Base-by-base conservation (phyloP, 2,329 filamentous ascomycete genomes). In the Cordyceps pruinosa region DNA sequence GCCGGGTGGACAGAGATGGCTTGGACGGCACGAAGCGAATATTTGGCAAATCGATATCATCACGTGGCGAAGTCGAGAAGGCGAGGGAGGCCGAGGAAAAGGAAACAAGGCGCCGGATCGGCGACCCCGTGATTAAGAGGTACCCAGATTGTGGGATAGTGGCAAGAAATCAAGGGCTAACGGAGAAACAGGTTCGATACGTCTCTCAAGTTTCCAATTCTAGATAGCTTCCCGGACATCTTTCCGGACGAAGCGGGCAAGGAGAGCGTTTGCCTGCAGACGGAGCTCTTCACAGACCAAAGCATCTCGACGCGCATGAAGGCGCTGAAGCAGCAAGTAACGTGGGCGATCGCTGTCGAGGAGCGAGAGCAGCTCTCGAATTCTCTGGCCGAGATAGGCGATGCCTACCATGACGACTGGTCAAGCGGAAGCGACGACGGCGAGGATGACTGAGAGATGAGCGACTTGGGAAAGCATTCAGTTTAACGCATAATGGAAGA, bases 401-500 rank as follows among this genome's bases (percentile, higher is more conserved):
- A 96, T 66, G 89, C 89, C 59, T 97, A 97, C 69, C 85, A 90
- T 63, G 89, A 94, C 60, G 90, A 90, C 1, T 96, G 90, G 89
- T 85, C 84, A 13, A 90, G 87, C 65, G 90, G 85, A 25, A 87
- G 83, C 58, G 88, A 89, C 63, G 79, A 84, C 9, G 57, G 34
- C 13, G 86, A 83, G 21, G 85, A 90, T 58, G 54, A 56, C 15
- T 57, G n/a, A 56, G 53, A 41, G 13, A 39, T 5, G 49, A 41
- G 17, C 7, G 13, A 17, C 8, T 15, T 13, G 34, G 2, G 26
- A 30, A 28, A 26, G 6, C 17, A 13, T 17, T 28, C 7, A 13
- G n/a, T n/a, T 32, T 23, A 2, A 45, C 30, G 17, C 19, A 45
- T 35, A 19, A 9, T 19, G 25, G 5, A 21, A 44, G 26, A 19